phyloP scores from a whole-genome alignment of 441 rosid genomes.

The Mallotus repandus region DNA sequence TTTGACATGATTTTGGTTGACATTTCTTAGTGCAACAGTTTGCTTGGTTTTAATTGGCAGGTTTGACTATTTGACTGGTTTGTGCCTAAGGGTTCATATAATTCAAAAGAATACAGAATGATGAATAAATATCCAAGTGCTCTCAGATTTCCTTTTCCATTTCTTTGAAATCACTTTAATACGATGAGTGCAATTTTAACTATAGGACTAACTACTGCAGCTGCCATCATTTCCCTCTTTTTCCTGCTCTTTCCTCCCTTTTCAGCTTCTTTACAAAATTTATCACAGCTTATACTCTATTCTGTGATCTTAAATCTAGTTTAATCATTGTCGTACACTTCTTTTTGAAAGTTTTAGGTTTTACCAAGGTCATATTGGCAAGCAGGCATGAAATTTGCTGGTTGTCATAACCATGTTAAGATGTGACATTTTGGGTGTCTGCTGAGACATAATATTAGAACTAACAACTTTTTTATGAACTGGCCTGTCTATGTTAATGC shows the following conservation, averaged over 20 bases:
- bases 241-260: not conserved
- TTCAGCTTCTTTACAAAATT: not conserved
- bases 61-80: not conserved
- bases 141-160: not conserved
- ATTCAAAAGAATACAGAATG: not conserved
- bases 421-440: not conserved
- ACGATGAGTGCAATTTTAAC: not conserved
- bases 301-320: not conserved
- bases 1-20: not conserved
- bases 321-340: not conserved
- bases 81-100: not conserved
- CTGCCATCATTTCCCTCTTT: too few relatives aligned
- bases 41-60: not conserved
- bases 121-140: not conserved
- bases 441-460: conserved; percentile 3
- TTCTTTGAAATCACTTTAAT: not conserved
- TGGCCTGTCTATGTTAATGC: conserved; percentile 26
- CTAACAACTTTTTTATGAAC: not conserved
- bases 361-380: not conserved
- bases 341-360: not conserved
- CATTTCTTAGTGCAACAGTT: not conserved
- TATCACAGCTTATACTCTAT: conserved; percentile 1
- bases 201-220: too few relatives aligned
- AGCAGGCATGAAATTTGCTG: not conserved
- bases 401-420: not conserved